phyloP scores from a whole-genome alignment of 805 yeast genomes.

The Candida xiaguanensis region DNA sequence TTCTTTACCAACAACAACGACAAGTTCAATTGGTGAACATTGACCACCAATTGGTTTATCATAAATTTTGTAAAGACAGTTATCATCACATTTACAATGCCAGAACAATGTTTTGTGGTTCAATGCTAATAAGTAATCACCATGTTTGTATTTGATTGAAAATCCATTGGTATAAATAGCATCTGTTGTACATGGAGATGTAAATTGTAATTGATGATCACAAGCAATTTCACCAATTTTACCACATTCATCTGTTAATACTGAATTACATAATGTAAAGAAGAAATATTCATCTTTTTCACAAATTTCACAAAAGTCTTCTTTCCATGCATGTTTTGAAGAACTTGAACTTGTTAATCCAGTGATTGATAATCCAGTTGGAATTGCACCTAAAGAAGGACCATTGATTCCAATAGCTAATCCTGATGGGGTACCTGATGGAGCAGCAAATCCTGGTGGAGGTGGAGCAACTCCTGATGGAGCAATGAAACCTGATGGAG shows the following conservation, averaged over 20 bases:
- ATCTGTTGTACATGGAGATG: not conserved
- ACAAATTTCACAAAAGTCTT: conserved; percentile 1
- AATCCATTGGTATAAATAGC: conserved; percentile 5
- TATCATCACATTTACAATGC: conserved; percentile 7
- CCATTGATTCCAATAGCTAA: too few species aligned
- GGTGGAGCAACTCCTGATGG: too few species aligned
- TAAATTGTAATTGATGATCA: conserved; percentile 8
- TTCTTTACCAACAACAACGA: conserved; percentile 4
- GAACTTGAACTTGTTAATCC: too few species aligned
- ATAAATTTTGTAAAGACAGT: conserved; percentile 5
- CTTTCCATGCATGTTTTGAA: not conserved
- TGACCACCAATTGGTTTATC: conserved; percentile 4
- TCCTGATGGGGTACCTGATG: too few species aligned
- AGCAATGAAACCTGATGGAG: too few species aligned
- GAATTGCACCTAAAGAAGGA: too few species aligned
- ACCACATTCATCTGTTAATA: conserved; percentile 32
- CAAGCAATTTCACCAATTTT: conserved; percentile 6
- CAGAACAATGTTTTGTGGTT: conserved; percentile 7
- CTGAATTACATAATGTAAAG: conserved; percentile 48
- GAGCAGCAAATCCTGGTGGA: too few species aligned
- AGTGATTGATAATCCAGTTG: not conserved
- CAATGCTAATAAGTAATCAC: conserved; percentile 8
- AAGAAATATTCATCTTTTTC: conserved; percentile 1
- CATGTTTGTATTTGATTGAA: conserved; percentile 4
- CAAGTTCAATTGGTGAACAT: conserved; percentile 7